Evolutionary conservation across 805 yeast species (phyloP), one percentile per base, ranked within the genome.

Genomic region (Torulaspora gathmanii): DNA sequence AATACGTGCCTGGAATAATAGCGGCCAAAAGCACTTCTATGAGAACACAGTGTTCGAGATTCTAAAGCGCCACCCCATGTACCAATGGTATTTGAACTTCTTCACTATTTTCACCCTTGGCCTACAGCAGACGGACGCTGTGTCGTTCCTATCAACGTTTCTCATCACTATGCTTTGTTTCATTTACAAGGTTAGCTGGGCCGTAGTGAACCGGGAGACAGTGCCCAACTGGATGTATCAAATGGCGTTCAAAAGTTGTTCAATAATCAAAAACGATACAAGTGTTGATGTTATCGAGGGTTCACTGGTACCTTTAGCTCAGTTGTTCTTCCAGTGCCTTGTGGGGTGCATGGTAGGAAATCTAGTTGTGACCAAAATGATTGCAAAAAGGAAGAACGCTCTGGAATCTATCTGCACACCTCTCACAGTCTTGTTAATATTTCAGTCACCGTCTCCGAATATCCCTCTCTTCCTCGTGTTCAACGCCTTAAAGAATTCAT

Each of bases 1-100:
- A 0, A 61, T 89, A 17, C 73, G 93, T 45, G 83, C 87, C 1
- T 93, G 96, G 95, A 86, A 83, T 57, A 83, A 83, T 53, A 80
- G 91, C 41, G 98, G 98, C 1, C 97, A 90, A 58, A 93, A 93
- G 53, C 82, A 75, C 59, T 68, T 72, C 34, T 72, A 76, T 12
- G 73, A 73, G 15, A 63, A 70, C 37, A 79, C 79, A 33, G 53
- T 83, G 4, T 70, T 78, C 0, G 60, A 72, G 1, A 68, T 67
- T 33, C 57, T 89, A 2, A 51, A 61, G 7, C 50, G 54, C 0
- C 49, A 67, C 47, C 42, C 66, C 1, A 39, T 47, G 0, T 16
- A 72, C 9, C 65, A 75, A 29, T 81, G 89, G 89, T 29, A 49
- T 2, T 54, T 81, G 8, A 70, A 73, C 15, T 39, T 70, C 0